Evolutionary conservation across 331 rosid species (phyloP), one percentile per base, ranked within the genome.

Genomic region (Malus hybrid): DNA sequence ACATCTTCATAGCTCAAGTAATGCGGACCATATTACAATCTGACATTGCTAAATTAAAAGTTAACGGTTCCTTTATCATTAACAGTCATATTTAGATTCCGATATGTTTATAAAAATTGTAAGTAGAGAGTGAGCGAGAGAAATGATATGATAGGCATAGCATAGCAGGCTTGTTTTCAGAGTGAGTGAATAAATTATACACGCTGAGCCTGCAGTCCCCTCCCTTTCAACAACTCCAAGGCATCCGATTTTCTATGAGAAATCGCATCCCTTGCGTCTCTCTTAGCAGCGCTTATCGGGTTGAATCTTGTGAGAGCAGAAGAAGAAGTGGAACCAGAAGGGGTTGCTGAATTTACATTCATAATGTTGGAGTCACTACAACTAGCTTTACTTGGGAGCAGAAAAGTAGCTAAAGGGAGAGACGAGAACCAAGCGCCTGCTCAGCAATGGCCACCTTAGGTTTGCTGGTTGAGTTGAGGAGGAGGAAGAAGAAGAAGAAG

Each of bases 171-270:
- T 39, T 39, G 46, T 39, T 39, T 39, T 39, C 12, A 39, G 46
- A 39, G 48, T 42, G 48, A 42, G 48, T 42, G 4, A 10, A 42
- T 42, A 42, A 42, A 42, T 42, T 42, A 42, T 42, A 42, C 48
- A 42, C 48, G 14, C 48, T 42, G 14, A 42, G 93, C 93, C 74
- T 87, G 93, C 75, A 87, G 86, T 30, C 85, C 93, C 66, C 87
- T 90, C 19, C 93, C 97, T 73, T 80, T 92, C 84, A 88, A 82
- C 85, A 90, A 81, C 19, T 82, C 87, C 75, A 87, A 85, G 3
- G 89, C 93, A 29, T 79, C 85, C 6, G 96, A 81, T 30, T 85
- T 79, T 84, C 93, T 85, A 15, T 42, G 78, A 16, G 93, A 82
- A 70, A 81, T 70, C 30, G 75, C 70, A 70, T 76, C 74, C 71